Base-by-base conservation (phyloP, 2,329 filamentous ascomycete genomes). In the Trichoderma oligosporum region DNA sequence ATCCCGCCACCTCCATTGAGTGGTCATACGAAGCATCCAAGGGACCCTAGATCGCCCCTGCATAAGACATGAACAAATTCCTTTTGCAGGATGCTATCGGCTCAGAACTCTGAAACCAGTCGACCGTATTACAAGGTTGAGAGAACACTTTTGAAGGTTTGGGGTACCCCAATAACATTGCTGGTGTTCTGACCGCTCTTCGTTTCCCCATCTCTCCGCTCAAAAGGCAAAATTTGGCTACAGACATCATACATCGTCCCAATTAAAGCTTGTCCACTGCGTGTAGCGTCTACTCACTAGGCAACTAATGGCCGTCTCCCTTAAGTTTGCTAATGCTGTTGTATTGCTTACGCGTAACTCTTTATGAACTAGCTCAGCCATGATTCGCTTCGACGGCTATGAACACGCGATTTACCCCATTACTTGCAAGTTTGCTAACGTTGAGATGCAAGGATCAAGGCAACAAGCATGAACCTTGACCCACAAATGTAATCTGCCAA, bases 51-150 rank as follows among this genome's bases (percentile, higher is more conserved):
- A 9, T 31, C 16, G 42, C 42, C n/a, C 42, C 42, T 46, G 25
- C 42, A 46, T 46, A 31, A 16, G 25, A 46, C 42, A 31, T 46
- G 42, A 46, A 27, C 41, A 44, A 44, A 44, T 44, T 44, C 14
- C 12, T 16, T 18, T 44, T 44, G 22, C 24, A 27, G 41, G 14
- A 22, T 29, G 14, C 6, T 9, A 29, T 44, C 41, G 27, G 41
- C n/a, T 24, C 22, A 18, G 41, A 44, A 44, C 41, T 27, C 24
- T 27, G 41, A 44, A 44, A 44, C 41, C 4, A 29, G n/a, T 29
- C 41, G 6, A 44, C 41, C 24, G 41, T 44, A 29, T 11, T 44
- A 44, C 12, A 44, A 27, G 4, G 4, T 25, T n/a, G 7, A 24
- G n/a, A 44, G 41, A 44, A 24, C 44, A 24, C 44, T 24, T 47